These are phyloP conservation scores for Cymbopogon flexuosus DNA, from an alignment of 202 grass and related monocot genomes.

Conservation along the genomic window DNA sequence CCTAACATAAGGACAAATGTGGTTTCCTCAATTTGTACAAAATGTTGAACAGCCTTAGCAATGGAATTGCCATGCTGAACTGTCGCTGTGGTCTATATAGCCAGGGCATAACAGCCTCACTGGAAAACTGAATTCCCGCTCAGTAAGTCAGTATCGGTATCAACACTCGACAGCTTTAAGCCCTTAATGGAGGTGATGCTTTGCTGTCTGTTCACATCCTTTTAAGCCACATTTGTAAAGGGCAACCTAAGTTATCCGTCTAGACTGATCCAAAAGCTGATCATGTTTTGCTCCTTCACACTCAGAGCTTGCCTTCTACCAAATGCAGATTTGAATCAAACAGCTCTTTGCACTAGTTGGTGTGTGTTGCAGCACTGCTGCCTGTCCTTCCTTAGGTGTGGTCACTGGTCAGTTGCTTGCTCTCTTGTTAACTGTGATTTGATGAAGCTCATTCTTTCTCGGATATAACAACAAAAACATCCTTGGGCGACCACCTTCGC, in stretches of 20 bases:
- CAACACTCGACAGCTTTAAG: background rate
- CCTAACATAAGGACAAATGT: background rate
- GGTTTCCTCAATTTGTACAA: background rate
- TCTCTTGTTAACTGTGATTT: background rate
- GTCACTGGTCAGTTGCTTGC: background rate
- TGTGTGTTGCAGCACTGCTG: background rate
- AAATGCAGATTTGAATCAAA: background rate
- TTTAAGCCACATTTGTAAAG: background rate
- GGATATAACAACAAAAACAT: slow-evolving; percentile 67
- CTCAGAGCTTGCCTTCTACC: background rate
- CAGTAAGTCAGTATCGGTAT: background rate
- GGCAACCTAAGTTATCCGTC: background rate
- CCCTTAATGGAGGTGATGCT: background rate
- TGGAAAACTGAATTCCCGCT: background rate
- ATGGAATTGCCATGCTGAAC: background rate
- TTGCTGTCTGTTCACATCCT: background rate
- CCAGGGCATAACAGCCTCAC: background rate
- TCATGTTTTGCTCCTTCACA: background rate
- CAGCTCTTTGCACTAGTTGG: background rate
- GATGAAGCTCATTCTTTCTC: slow-evolving; percentile 54
- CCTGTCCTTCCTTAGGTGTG: background rate
- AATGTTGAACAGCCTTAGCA: background rate
- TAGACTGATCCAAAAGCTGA: slow-evolving; percentile 8
- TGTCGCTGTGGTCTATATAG: background rate
- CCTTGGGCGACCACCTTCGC: slow-evolving; percentile 48